Conservation (phyloP, 805 yeast species). For the Debaryomyces castellii region DNA sequence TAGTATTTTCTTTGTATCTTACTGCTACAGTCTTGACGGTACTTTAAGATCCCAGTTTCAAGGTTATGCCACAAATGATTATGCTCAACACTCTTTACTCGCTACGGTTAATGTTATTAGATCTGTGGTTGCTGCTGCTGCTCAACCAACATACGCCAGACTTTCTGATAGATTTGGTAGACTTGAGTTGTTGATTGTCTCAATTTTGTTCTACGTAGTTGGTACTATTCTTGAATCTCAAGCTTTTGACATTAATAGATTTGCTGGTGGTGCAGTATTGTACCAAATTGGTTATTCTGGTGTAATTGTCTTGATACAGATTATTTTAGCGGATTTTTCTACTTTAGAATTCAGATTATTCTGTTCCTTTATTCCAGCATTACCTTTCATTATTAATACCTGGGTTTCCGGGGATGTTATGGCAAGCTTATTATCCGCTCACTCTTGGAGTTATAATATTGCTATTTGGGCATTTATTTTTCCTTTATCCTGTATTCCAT, state of each 20-base stretch:
- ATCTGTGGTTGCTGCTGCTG: constrained; percentile 63
- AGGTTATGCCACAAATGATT: constrained; percentile 55
- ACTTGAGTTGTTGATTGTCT: constrained; percentile 46
- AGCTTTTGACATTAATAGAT: constrained; percentile 54
- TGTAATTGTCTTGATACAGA: constrained; percentile 52
- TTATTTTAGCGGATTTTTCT: constrained; percentile 67
- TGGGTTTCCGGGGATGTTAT: constrained; percentile 71
- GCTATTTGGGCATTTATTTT: constrained; percentile 80
- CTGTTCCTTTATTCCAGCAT: constrained; percentile 62
- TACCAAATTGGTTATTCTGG: constrained; percentile 60
- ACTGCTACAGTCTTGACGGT: constrained; percentile 59
- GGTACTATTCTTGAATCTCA: constrained; percentile 68
- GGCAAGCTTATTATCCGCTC: constrained; percentile 36
- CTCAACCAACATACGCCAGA: constrained; percentile 64
- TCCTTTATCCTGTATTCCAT: constrained; percentile 65
- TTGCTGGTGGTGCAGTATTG: constrained; percentile 63
- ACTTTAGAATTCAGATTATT: constrained; percentile 69
- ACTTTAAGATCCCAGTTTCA: constrained; percentile 49
- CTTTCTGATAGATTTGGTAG: constrained; percentile 70
- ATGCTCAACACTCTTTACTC: constrained; percentile 51
- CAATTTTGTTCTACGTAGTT: constrained; percentile 55
- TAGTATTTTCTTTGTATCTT: constrained; percentile 53
- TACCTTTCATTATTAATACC: constrained; percentile 74
- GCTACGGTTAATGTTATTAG: constrained; percentile 60
- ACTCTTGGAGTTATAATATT: constrained; percentile 66